phyloP scores from a whole-genome alignment of 1,139 yeast species.

The Meyerozyma smithsonii region DNA sequence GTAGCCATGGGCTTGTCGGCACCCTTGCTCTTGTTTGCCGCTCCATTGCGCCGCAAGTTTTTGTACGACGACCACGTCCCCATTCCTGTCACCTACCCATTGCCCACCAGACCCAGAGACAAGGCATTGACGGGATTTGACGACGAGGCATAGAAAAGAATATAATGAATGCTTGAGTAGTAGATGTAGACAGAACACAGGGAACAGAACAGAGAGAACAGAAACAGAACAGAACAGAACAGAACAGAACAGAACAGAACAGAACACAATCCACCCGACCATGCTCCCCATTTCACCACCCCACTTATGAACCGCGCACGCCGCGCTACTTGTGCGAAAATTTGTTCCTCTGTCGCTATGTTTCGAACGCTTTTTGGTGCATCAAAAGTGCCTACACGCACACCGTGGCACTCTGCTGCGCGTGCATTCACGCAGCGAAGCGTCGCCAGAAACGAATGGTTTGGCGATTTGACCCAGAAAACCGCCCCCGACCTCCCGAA shows the following conservation, averaged over 20 bases:
- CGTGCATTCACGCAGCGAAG: neutral
- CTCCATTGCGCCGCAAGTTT: constrained; percentile 70
- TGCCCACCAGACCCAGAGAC: constrained; percentile 56
- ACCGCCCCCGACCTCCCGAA: constrained; percentile 11
- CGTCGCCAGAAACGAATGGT: constrained; percentile 9
- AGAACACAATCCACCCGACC: neutral
- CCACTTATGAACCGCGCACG: neutral
- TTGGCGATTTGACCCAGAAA: constrained; percentile 25
- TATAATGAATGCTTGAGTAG: neutral
- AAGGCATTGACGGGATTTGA: constrained; percentile 49
- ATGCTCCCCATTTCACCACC: neutral
- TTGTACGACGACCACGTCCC: constrained; percentile 65
- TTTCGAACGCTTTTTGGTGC: neutral
- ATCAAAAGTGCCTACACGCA: neutral
- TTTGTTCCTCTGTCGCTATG: neutral
- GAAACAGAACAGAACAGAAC: neutral
- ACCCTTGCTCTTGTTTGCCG: constrained; percentile 55
- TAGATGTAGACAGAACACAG: neutral
- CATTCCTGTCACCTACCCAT: constrained; percentile 66
- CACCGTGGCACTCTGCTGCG: neutral
- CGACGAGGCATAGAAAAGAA: constrained; percentile 27
- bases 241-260: neutral
- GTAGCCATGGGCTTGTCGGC: constrained; percentile 63
- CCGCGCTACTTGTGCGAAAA: neutral
- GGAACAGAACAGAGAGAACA: neutral